Conservation (phyloP, 2,329 filamentous ascomycete genomes). For the Exophiala xenobiotica region DNA sequence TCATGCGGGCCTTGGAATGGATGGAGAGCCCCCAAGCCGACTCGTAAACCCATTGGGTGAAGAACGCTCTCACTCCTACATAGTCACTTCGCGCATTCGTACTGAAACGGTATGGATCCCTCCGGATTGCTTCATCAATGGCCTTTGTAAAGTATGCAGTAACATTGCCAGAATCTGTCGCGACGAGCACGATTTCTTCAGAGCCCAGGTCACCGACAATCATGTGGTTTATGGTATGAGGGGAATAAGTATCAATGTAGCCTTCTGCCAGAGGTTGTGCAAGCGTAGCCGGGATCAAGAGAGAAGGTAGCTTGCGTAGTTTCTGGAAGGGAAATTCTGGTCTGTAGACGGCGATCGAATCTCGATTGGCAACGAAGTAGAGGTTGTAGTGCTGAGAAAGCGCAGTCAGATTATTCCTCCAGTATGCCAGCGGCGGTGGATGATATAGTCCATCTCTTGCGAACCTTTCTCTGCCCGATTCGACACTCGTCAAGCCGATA, state of each 20-base stretch:
- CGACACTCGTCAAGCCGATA: conserved; percentile 21
- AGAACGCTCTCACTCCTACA: conserved; percentile 55
- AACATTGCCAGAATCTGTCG: conserved; percentile 74
- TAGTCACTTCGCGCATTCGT: conserved; percentile 34
- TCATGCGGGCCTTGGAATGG: conserved; percentile 75
- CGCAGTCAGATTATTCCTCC: conserved; percentile 49
- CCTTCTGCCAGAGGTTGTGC: conserved; percentile 49
- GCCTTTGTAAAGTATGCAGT: conserved; percentile 65
- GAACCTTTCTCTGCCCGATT: conserved; percentile 33
- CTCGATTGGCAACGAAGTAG: conserved; percentile 44
- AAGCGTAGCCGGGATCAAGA: conserved; percentile 44
- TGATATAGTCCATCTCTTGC: conserved; percentile 33
- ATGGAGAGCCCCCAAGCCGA: conserved; percentile 90
- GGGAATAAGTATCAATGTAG: conserved; percentile 51
- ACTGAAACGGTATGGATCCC: conserved; percentile 25
- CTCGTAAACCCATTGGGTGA: conserved; percentile 70
- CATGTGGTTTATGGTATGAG: conserved; percentile 69
- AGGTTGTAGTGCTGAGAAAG: conserved; percentile 49
- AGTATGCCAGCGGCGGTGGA: conserved; percentile 38
- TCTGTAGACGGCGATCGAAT: conserved; percentile 46
- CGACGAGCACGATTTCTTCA: conserved; percentile 66
- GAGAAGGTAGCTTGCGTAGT: conserved; percentile 39
- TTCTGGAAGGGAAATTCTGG: conserved; percentile 43
- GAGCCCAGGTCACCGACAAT: conserved; percentile 67
- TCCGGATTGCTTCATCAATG: conserved; percentile 48